Conservation (phyloP, 1,284 basidiomycete species). For the Malassezia japonica region DNA sequence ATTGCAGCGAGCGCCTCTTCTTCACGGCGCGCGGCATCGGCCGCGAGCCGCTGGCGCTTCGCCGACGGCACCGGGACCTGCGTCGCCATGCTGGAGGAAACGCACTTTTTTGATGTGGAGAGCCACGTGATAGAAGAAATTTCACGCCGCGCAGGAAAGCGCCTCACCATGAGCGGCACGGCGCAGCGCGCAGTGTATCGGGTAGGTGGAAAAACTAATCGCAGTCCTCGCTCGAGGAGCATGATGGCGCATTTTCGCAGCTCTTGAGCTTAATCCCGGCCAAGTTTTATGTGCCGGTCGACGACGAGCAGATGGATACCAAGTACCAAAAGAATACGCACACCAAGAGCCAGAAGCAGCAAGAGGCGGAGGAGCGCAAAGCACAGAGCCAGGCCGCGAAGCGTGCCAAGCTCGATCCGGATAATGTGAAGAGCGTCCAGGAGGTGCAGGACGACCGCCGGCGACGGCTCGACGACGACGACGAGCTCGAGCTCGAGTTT, state of each 20-base stretch:
- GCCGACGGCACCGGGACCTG: slow-evolving; percentile 31
- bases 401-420: slow-evolving; percentile 32
- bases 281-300: slow-evolving; percentile 33
- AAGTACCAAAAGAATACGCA: slow-evolving; percentile 46
- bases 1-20: slow-evolving; percentile 23
- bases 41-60: slow-evolving; percentile 33
- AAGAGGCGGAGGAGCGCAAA: slow-evolving; percentile 35
- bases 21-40: slow-evolving; percentile 23
- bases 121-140: slow-evolving; percentile 19
- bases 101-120: slow-evolving; percentile 2
- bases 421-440: slow-evolving; percentile 31
- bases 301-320: slow-evolving; percentile 22
- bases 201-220: background rate
- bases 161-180: background rate
- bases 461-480: background rate
- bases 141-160: slow-evolving; percentile 1
- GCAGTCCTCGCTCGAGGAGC: slow-evolving; percentile 22
- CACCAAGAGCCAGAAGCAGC: slow-evolving; percentile 38
- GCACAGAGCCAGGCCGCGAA: slow-evolving; percentile 27
- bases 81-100: slow-evolving; percentile 29
- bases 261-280: slow-evolving; percentile 41
- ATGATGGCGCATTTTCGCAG: slow-evolving; percentile 32
- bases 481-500: slow-evolving; percentile 24
- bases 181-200: background rate
- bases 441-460: slow-evolving; percentile 32